Base-by-base conservation (phyloP, 2,329 filamentous ascomycete species). In the Paramyrothecium roridum region DNA sequence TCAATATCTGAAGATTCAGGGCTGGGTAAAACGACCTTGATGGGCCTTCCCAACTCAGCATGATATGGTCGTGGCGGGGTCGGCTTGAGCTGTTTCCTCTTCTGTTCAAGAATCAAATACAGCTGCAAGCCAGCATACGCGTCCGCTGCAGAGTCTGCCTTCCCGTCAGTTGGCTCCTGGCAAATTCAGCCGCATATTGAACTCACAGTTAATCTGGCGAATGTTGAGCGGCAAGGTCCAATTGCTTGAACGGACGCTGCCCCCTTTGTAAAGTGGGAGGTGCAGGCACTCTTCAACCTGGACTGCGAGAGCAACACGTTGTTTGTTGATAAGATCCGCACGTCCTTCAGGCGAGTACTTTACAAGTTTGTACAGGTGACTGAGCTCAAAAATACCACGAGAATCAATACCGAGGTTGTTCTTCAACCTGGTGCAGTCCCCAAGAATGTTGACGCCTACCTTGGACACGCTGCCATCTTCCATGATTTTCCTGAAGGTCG, bases 111-210 rank as follows among this genome's bases (percentile, higher is more conserved):
- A 1, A 81, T 79, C 57, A 90, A 78, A 65, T 85, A 96, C 2
- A 97, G 75, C 54, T 90, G 87, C 12, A 89, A 72, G 47, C 86
- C 84, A 56, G 89, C 91, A 67, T 96, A 97, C 0, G 91, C 88
- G 69, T 96, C 91, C 1, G 90, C 87, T 13, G 91, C 91, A 11
- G 90, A 86, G 70, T 93, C 87, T 90, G 30, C 2, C 20, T 26
- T 7, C 12, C 20, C 20, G 22, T 34, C 19, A 48, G n/a, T 10
- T 16, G 16, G 3, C 8, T 11, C 33, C 37, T 16, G 54, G 34
- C 22, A 22, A 61, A 16, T 10, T 56, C 50, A 6, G 59, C 26
- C 26, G 54, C 48, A 22, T 47, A 4, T 11, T 19, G 45, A 22
- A 47, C 88, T 77, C 81, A 93, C 79, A 92, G 52, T 81, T 70